A percentile compares a stretch with the other conserved stretches of the same genome.
Conservation (phyloP, 2,329 filamentous ascomycete genomes). For the Aureobasidium pullulans region DNA sequence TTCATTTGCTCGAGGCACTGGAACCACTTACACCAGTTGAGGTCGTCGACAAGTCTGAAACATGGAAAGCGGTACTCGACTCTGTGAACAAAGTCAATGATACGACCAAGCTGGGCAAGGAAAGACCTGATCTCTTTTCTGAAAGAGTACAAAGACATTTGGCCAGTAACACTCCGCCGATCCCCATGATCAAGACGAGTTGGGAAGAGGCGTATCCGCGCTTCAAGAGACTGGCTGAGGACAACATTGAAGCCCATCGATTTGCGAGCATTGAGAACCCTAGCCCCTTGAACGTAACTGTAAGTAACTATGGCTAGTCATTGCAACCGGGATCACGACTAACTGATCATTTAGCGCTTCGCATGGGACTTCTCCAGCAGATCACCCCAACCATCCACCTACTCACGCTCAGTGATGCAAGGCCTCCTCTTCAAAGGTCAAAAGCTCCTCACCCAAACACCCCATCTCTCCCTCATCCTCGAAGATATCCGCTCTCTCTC, state of each 20-base stretch:
- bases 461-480: constrained; percentile 65
- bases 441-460: constrained; percentile 60
- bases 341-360: constrained; percentile 51
- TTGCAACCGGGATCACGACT: constrained; percentile 6
- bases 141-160: constrained; percentile 84
- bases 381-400: constrained; percentile 75
- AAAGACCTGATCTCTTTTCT: constrained; percentile 75
- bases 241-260: constrained; percentile 53
- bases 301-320: neutral
- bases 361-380: constrained; percentile 67
- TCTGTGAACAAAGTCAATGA: constrained; percentile 18
- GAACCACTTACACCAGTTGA: neutral
- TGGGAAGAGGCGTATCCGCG: constrained; percentile 65
- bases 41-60: constrained; percentile 6
- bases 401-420: constrained; percentile 57
- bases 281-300: constrained; percentile 14
- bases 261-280: constrained; percentile 10
- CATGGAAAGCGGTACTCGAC: constrained; percentile 20
- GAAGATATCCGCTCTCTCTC: constrained; percentile 73
- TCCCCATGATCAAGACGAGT: constrained; percentile 73
- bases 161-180: constrained; percentile 86
- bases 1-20: constrained; percentile 22
- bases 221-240: constrained; percentile 62
- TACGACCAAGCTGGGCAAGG: constrained; percentile 44
- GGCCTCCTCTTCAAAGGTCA: constrained; percentile 60